Evolutionary conservation across 192 early-diverging fungal species (phyloP), one percentile per base, ranked within the genome.

Genomic region (Entomortierella chlamydospora): DNA sequence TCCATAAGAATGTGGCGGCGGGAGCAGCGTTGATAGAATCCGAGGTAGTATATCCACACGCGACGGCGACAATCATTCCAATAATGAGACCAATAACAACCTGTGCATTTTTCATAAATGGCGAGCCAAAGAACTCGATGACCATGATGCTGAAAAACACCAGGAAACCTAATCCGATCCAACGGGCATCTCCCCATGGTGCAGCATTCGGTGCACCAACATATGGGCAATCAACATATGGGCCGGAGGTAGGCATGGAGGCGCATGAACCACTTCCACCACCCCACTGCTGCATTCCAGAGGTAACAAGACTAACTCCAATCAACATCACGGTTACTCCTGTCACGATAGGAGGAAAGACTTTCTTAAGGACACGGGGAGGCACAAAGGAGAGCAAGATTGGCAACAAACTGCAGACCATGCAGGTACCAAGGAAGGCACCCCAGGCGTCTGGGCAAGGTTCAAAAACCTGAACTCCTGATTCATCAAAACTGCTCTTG

Each of bases 321-420:
- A 88, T 86, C 57, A 88, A 47, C 42, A 83, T 67, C 18, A 88
- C 72, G 1, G 83, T 84, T 22, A 72, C 76, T 61, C 87, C 87
- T 13, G 87, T 86, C 18, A 88, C 87, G 61, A 88, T 83, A n/a
- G 87, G 87, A 20, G 87, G 87, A 57, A 88, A 88, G 59, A 88
- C 53, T 53, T 63, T 83, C 62, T 86, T 82, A 22, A 88, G 54
- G 1, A 67, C 58, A 28, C 70, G 82, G 31, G 81, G 85, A 43
- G 87, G 87, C 23, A 88, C n/a, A 33, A 86, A 85, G 8, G 84
- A 86, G 18, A 88, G 56, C 3, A 60, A 26, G 28, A 88, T 83
- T 4, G 77, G 78, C 33, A 88, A 60, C 4, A 86, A 23, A 52
- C 76, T 72, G 65, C 87, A 85, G 25, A 88, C 33, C 82, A 87